Percentiles rank a stretch among this genome's conserved stretches.
Evolutionary conservation across 768 basidiomycete species (phyloP).

Genomic region (Pseudohyphozyma bogoriensis): DNA sequence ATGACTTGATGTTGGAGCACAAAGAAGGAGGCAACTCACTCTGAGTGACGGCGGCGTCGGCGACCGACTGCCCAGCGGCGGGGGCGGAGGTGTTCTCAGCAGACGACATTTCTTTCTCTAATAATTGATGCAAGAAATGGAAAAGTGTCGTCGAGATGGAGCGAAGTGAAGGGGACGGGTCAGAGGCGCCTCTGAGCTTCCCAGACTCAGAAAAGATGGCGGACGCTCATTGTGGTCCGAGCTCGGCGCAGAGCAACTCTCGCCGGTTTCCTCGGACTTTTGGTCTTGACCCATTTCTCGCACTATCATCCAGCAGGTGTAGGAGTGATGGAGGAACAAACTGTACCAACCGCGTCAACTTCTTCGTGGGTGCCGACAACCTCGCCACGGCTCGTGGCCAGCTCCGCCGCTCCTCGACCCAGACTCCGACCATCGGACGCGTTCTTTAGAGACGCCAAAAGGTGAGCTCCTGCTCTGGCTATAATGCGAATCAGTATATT

Average conservation of each 20-base stretch:
- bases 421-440: background rate
- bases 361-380: no score
- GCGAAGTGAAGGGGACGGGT: no score
- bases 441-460: constrained; percentile 51
- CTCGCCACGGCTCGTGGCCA: background rate
- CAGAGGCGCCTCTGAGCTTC: no score
- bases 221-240: no score
- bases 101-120: no score
- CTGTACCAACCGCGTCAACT: background rate
- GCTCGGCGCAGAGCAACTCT: no score
- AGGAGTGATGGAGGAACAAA: background rate
- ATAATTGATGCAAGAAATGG: no score
- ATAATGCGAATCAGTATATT: background rate
- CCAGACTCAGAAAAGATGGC: no score
- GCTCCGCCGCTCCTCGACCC: background rate
- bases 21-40: constrained; percentile 8
- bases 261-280: no score
- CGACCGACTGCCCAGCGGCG: background rate
- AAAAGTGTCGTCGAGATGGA: no score
- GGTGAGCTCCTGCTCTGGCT: constrained; percentile 39
- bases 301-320: background rate
- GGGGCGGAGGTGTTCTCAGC: background rate
- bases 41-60: constrained; percentile 13
- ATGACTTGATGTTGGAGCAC: no score
- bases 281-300: no score